Conservation (phyloP, 148 eudicot species). For the Chenopodium album region DNA sequence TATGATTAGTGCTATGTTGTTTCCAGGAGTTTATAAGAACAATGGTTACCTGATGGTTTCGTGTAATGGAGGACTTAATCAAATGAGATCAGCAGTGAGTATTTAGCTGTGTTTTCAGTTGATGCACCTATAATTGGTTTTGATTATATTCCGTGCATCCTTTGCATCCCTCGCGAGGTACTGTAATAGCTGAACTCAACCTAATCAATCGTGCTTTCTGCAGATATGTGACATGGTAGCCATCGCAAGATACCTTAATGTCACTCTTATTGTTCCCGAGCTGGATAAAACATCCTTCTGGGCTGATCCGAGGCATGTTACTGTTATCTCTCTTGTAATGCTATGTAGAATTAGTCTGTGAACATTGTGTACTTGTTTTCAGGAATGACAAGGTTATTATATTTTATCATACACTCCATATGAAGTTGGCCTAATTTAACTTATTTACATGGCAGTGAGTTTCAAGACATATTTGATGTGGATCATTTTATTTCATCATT, state of each 20-base stretch:
- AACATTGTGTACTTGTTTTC: conserved; percentile 4
- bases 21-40: conserved; percentile 86
- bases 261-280: conserved; percentile 90
- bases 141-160: conserved; percentile 1
- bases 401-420: not conserved
- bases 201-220: conserved; percentile 15
- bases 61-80: conserved; percentile 99
- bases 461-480: conserved; percentile 91
- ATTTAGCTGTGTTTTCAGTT: not conserved
- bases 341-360: conserved; percentile 24
- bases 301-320: conserved; percentile 96
- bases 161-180: not conserved
- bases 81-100: conserved; percentile 98
- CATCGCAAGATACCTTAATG: conserved; percentile 96
- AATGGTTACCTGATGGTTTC: conserved; percentile 97
- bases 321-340: conserved; percentile 30
- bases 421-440: conserved; percentile 12
- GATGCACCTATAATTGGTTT: conserved; percentile 7
- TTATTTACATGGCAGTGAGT: conserved; percentile 58
- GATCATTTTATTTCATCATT: conserved; percentile 83
- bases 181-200: not conserved
- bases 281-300: conserved; percentile 93
- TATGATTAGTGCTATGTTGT: conserved; percentile 12
- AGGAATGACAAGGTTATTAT: not conserved
- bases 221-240: conserved; percentile 99